Evolutionary conservation across 495 filamentous ascomycete genomes (phyloP), one percentile per base, ranked within the genome.

Genomic region (Oidiodendron maius): DNA sequence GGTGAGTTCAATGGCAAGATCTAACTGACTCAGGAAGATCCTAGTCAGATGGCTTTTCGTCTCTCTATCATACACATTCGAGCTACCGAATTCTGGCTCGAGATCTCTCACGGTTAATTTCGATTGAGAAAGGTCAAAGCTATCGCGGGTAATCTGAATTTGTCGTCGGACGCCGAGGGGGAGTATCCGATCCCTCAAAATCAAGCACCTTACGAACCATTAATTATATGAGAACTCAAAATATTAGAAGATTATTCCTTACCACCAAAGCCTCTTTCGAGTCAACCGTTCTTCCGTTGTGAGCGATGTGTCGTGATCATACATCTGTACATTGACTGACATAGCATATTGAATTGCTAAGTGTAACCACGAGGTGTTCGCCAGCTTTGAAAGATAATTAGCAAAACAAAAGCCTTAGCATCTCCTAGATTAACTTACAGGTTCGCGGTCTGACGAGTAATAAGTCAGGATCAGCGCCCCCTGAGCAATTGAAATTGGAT

Each of bases 161-260:
- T 65, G 65, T 15, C 72, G 66, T 36, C 71, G 70, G 12, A 75
- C 61, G 9, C 71, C 71, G 23, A 77, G 66, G 25, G 64, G 64
- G 9, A 77, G 41, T 26, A 71, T 71, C 28, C 72, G 67, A 58
- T 77, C 73, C 24, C 73, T 71, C 2, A 77, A 62, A 22, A 75
- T 53, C 35, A 71, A 71, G 15, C 69, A 70, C 72, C 74, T 32
- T n/a, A 32, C 8, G n/a, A 8, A 8, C n/a, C n/a, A 32, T 32
- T n/a, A 32, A n/a, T n/a, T 32, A 8, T n/a, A 32, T 32, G n/a
- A 8, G 28, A n/a, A n/a, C 28, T n/a, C 8, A n/a, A n/a, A 32
- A 32, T 32, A 32, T 75, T 71, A 70, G 75, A 17, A 76, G 48
- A 4, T 72, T 62, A 50, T 73, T 74, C 40, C 64, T 68, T 15